Evolutionary conservation across 768 basidiomycete species (phyloP), one percentile per base, ranked within the genome.

Genomic region (Leccinellum luteum): DNA sequence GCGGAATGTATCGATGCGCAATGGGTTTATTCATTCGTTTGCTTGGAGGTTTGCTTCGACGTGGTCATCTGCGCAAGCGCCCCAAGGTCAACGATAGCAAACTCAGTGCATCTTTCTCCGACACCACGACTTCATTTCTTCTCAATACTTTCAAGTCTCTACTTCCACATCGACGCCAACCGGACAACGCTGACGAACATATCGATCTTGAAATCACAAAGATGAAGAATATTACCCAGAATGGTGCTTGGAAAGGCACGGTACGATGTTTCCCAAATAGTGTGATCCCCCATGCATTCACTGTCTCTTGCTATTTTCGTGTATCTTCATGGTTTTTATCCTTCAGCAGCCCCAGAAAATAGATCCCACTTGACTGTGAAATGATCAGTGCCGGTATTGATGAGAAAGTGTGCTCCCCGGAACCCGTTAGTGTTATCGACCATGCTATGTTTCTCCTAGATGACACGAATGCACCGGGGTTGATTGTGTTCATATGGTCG

Each of bases 351-450:
- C 83, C 85, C 4, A 88, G 88, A 49, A 86, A 82, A 66, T 89
- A 89, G 60, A 75, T 97, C 45, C 85, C 93, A 0, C 76, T 99
- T 28, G 96, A 99, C 73, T 98, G 96, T 65, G 95, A 57, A 51
- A 57, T 62, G 60, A 60, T 62, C 5, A 51, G 60, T 25, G 25
- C 25, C 25, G 2, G 25, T 25, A 25, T 25, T 4, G 25, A 25
- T 25, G 25, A 25, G 25, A 25, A 25, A 25, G 4, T 25, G 25
- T 1, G 55, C 34, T 62, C 60, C 19, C 41, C 57, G 4, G 54
- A 51, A 21, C 51, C 51, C 3, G 51, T 61, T 28, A 57, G 51
- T 50, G 69, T 97, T 38, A 92, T 97, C 55, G 95, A 98, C 71
- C 96, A 85, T 10, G 66, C 60, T 60, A 49, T 34, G 66, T 45